phyloP scores from a whole-genome alignment of 208 protist genomes.

The Lotmaria passim region DNA sequence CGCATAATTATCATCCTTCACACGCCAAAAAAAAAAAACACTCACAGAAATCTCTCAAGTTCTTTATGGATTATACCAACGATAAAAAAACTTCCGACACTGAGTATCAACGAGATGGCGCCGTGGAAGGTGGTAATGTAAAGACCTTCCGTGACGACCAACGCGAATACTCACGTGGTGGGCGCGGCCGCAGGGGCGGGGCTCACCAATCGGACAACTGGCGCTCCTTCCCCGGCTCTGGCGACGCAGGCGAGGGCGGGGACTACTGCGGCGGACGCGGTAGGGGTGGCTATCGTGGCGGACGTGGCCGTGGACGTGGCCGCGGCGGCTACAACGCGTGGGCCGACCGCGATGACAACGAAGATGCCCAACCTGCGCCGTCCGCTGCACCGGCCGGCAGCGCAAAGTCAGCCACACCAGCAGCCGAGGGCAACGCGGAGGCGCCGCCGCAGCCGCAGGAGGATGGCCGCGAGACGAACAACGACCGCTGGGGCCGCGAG shows the following conservation, averaged over 20 bases:
- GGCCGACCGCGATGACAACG: slow-evolving; percentile 25
- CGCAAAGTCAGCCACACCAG: background rate
- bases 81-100: slow-evolving; percentile 42
- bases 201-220: slow-evolving; percentile 51
- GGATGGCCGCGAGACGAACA: slow-evolving; percentile 19
- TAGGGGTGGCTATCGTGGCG: slow-evolving; percentile 20
- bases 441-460: slow-evolving; percentile 6
- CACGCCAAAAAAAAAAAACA: background rate
- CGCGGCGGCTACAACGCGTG: slow-evolving; percentile 31
- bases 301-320: slow-evolving; percentile 25
- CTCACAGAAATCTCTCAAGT: slow-evolving; percentile 21
- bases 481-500: slow-evolving; percentile 23
- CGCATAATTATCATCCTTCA: background rate
- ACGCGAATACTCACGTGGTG: slow-evolving; percentile 53
- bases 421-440: slow-evolving; percentile 13
- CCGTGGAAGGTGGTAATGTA: slow-evolving; percentile 38
- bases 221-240: slow-evolving; percentile 34
- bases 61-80: slow-evolving; percentile 63
- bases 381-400: background rate
- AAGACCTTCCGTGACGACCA: slow-evolving; percentile 43
- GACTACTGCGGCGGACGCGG: slow-evolving; percentile 25
- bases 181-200: slow-evolving; percentile 39
- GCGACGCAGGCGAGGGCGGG: slow-evolving; percentile 21
- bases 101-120: slow-evolving; percentile 62
- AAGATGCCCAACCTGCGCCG: slow-evolving; percentile 1